Base-by-base conservation (phyloP, 2,329 filamentous ascomycete genomes). In the Penicillium vulpinum region DNA sequence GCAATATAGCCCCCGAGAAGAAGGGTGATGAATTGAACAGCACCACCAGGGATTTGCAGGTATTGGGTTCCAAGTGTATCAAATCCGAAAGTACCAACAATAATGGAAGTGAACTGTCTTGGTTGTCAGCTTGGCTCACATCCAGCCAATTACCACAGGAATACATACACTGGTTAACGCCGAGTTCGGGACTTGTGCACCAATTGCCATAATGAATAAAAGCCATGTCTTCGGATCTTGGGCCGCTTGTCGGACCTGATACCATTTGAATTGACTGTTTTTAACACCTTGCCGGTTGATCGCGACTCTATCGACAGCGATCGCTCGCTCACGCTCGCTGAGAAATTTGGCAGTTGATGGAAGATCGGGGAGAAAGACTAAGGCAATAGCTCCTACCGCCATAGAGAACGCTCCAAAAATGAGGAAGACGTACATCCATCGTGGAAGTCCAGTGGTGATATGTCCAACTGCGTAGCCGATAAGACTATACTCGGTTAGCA, bases 381-480 rank as follows among this genome's bases (percentile, higher is more conserved):
- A 47, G 0, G 75, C 69, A 10, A 71, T 59, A 18, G 79, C 57
- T 2, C 76, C 76, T 31, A 70, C 73, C 0, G 69, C 61, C 2
- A 77, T 56, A 15, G 73, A 76, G 46, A 73, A 61, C 0, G 73
- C 63, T 18, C 78, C 78, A 50, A 78, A 84, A 58, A 86, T 84
- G 16, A 85, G 62, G 70, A 85, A 87, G 21, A 85, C 78, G 56
- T 83, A 83, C 77, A 81, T 82, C 82, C 82, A 85, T 24, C 74
- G 69, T 0, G 76, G 72, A 4, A 84, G 73, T 0, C 78, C 80
- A 5, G 77, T 75, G 0, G 72, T 78, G 62, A 86, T 87, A 64
- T 86, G 82, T 1, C 84, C 85, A 10, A 87, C 77, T 5, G 81
- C 84, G 60, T 85, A 86, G 1, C 81, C 82, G 10, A 85, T 77